Evolutionary conservation across 2,329 filamentous ascomycete species (phyloP).

Genomic region (Ophiosphaerella herpotricha): DNA sequence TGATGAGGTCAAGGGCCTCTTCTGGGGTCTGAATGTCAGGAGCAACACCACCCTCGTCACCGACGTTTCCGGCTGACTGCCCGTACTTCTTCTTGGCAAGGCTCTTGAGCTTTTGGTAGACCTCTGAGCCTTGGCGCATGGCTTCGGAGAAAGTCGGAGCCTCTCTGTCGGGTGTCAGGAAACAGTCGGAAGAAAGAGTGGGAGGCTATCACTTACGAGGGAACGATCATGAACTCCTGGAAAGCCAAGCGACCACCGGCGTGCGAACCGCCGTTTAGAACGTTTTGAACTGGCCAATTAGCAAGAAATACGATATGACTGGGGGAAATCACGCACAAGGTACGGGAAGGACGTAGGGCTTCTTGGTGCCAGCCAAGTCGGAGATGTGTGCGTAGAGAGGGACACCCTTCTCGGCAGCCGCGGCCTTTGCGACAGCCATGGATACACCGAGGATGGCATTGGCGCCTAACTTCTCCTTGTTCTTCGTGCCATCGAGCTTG

Average conservation of each 20-base stretch:
- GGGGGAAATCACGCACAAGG: slow-evolving; percentile 52
- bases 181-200: slow-evolving; percentile 12
- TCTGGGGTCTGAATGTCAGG: slow-evolving; percentile 97
- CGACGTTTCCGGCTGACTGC: slow-evolving; percentile 97
- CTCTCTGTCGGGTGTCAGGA: slow-evolving; percentile 54
- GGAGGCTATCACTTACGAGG: slow-evolving; percentile 43
- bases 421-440: slow-evolving; percentile 64
- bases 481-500: slow-evolving; percentile 60
- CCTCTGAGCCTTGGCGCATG: slow-evolving; percentile 93
- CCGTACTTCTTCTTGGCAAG: slow-evolving; percentile 99
- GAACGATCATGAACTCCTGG: slow-evolving; percentile 63
- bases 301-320: background rate
- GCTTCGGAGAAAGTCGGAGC: slow-evolving; percentile 93
- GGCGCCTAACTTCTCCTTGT: slow-evolving; percentile 64
- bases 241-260: slow-evolving; percentile 84
- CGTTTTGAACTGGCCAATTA: slow-evolving; percentile 50
- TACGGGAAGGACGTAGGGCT: slow-evolving; percentile 61
- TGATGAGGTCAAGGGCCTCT: slow-evolving; percentile 96
- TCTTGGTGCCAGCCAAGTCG: slow-evolving; percentile 57
- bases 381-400: slow-evolving; percentile 64
- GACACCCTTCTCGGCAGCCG: slow-evolving; percentile 59
- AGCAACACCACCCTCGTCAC: slow-evolving; percentile 99
- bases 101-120: slow-evolving; percentile 96
- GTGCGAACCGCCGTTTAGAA: slow-evolving; percentile 78
- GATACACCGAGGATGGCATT: slow-evolving; percentile 65